Base-by-base conservation (phyloP, 192 early-diverging fungal genomes). In the Entophlyctis helioformis region DNA sequence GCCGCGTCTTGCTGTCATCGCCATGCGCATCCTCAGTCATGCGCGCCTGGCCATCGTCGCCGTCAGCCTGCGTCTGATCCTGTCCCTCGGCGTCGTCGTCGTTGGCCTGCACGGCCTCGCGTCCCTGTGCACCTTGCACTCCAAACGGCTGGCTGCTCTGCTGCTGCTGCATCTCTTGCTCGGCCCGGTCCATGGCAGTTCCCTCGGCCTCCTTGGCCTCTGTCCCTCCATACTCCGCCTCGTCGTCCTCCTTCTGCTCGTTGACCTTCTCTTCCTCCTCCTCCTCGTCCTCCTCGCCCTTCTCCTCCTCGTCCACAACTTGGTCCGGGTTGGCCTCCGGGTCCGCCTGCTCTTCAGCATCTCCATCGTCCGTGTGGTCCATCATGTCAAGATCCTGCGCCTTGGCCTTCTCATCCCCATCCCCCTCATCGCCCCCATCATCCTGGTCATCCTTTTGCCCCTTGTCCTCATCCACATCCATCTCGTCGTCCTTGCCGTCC, bases 391-490 rank as follows among this genome's bases (percentile, higher is more conserved):
- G 50, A 21, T 32, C 53, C 13, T 12, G 16, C 28, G 21, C 12
- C 2, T 18, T 39, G n/a, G 12, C 60, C 11, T 36, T 19, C 20
- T 54, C 46, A 16, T 53, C 51, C 24, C 38, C 59, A 56, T 57
- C 39, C 33, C 33, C 18, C 10, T 39, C 45, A 11, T 33, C 44
- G 23, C 38, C 43, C 28, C 20, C 47, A 41, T 51, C 45, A 18
- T 65, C 65, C 31, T 70, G 51, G 47, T 60, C 57, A 32, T 61
- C 68, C 22, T 8, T 68, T 60, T 10, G 64, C 58, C n/a, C 67
- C 56, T 8, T 71, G 50, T 72, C 77, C 25, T 78, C 82, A 50
- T 85, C 81, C 44, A 87, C 56, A 44, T 80, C 71, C 64, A 89
- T 43, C 31, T 87, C 76, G 27, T 90, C 86, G 33, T 74, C 36